Evolutionary conservation across 106 monocot genomes (phyloP), one percentile per base, ranked within the genome.

Genomic region (Dioscorea zingiberensis): DNA sequence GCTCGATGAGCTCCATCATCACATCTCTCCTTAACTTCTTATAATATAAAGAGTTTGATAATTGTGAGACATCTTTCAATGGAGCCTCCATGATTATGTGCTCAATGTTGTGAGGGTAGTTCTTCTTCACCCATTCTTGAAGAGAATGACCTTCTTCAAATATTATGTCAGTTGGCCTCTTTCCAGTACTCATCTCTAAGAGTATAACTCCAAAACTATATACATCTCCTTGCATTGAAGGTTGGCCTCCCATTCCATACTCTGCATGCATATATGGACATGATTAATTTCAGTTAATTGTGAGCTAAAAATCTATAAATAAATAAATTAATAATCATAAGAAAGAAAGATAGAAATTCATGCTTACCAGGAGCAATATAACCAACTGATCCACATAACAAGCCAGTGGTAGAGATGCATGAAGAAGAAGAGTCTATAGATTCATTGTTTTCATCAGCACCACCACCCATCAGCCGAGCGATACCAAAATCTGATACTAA

Each of bases 401-500:
- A 63, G 7, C 85, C 79, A 4, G 87, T 80, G 48, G 77, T 76
- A 1, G 87, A 90, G 44, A 75, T 79, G 27, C 64, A 78, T 38
- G 38, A 6, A 8, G 80, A 60, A 21, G 76, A 57, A 2, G 76
- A 55, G 17, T 71, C 71, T 2, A 25, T 25, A 27, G 6, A 11
- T 27, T 32, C 55, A 27, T 17, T 19, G 19, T 27, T 54, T 3
- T 69, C 75, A 24, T 86, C 77, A 9, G 32, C 71, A 4, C 3
- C 65, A n/a, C 57, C 71, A 6, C 65, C 78, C 59, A 88, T 70
- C 62, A 95, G 53, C 66, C 73, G 77, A 3, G 94, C 63, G 10
- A 91, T 95, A 22, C 94, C 94, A 44, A 95, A 95, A 56, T 95
- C 94, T 0, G 94, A 65, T 3, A 95, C 85, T 12, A 95, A n/a